A percentile compares a stretch with the other conserved stretches of the same genome.
Conservation (phyloP, 768 basidiomycete species). For the Leccinum imitatum region DNA sequence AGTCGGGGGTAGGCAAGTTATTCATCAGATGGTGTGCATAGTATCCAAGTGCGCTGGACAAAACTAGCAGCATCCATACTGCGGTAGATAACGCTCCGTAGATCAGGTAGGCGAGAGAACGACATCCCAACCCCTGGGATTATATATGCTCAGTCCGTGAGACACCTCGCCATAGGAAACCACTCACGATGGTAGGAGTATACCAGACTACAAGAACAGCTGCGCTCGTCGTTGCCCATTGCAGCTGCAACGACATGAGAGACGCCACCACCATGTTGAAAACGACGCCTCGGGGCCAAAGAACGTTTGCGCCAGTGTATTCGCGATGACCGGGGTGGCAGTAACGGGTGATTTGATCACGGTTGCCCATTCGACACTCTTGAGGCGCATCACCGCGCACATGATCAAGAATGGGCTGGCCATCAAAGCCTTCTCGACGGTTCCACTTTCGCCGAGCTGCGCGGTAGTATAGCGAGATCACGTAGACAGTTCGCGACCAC, state of each 20-base stretch:
- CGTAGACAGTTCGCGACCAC: conserved; percentile 22
- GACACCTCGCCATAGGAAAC: not conserved
- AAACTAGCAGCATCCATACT: conserved; percentile 32
- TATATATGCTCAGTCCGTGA: not conserved
- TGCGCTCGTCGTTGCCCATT: conserved; percentile 34
- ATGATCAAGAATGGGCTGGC: not conserved
- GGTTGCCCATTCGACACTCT: conserved; percentile 19
- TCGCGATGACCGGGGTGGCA: conserved; percentile 14
- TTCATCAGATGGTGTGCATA: conserved; percentile 13
- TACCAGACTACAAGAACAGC: conserved; percentile 30
- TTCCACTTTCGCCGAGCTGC: conserved; percentile 14
- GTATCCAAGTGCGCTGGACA: conserved; percentile 29
- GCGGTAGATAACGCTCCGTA: conserved; percentile 31
- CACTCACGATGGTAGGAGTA: conserved; percentile 32
- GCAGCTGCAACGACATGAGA: conserved; percentile 27
- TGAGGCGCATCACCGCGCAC: conserved; percentile 2
- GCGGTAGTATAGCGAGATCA: conserved; percentile 18
- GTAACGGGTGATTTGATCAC: conserved; percentile 20
- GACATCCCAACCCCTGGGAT: conserved; percentile 34
- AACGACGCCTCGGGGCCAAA: conserved; percentile 27
- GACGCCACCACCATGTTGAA: conserved; percentile 33
- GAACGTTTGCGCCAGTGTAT: not conserved
- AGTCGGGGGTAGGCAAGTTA: not conserved
- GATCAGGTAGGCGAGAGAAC: conserved; percentile 32
- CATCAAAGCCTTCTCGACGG: conserved; percentile 5